Conservation (phyloP, 129 eudicot genomes). For the Saussurea involucrata region DNA sequence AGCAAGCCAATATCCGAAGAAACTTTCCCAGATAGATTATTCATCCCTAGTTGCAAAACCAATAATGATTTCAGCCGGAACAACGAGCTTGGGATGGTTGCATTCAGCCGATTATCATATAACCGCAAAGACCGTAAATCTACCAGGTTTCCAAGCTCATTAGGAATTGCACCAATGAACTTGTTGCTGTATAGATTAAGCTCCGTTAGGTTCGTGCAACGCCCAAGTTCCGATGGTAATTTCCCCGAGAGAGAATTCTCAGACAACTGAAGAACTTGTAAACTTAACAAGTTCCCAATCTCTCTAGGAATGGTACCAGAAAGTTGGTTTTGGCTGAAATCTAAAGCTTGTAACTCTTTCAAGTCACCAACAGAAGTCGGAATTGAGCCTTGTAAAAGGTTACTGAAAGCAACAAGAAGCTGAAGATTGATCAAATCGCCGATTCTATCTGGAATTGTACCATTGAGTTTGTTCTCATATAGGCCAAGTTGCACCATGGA, state of each 20-base stretch:
- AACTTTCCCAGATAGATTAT: constrained; percentile 46
- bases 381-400: constrained; percentile 47
- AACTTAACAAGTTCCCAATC: constrained; percentile 56
- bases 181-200: constrained; percentile 49
- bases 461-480: constrained; percentile 50
- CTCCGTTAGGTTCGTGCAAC: constrained; percentile 40
- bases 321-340: constrained; percentile 50
- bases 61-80: constrained; percentile 47
- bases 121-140: constrained; percentile 43
- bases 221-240: constrained; percentile 59
- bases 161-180: constrained; percentile 61
- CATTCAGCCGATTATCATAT: constrained; percentile 46
- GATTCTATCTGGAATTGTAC: constrained; percentile 52
- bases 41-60: constrained; percentile 47
- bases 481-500: constrained; percentile 39
- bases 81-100: constrained; percentile 61
- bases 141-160: constrained; percentile 56
- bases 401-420: constrained; percentile 41
- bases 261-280: constrained; percentile 41
- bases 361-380: constrained; percentile 63
- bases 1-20: constrained; percentile 48
- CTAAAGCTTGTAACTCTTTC: constrained; percentile 39
- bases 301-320: constrained; percentile 52
- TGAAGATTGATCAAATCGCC: constrained; percentile 56
- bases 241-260: constrained; percentile 52